Base-by-base conservation (phyloP, 352 stramenopile species). In the Phytophthora sp. region DNA sequence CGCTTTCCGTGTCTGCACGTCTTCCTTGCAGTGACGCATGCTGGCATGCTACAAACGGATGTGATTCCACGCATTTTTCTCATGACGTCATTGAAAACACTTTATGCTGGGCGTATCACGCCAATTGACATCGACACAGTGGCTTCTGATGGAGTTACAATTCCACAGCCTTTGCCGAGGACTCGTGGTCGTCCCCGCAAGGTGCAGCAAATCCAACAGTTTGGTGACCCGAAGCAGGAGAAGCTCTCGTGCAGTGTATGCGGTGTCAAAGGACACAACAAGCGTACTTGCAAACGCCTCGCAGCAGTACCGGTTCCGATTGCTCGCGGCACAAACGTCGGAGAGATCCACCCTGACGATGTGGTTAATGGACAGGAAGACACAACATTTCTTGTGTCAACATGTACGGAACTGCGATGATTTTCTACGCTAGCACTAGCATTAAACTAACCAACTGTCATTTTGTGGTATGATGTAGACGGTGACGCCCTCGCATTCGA, bases 251-350 rank as follows among this genome's bases (percentile, higher is more conserved):
- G 84, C 68, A 92, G 84, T 63, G 67, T 94, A 12, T 94, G 84
- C 44, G 82, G 84, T 38, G 72, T 94, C 28, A 91, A 92, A 69
- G 84, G 84, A 9, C 84, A 94, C 76, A 94, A 94, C 71, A 94
- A 94, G 53, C 76, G 84, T 17, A 94, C 84, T 30, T 94, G 84
- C 73, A 94, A 92, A 54, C 77, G 79, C 15, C 27, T 84, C 17
- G 37, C 27, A 20, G 34, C 5, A 28, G 43, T 54, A n/a, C 12
- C 56, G 45, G 24, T 51, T 8, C 9, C 59, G 1, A 61, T 48
- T 35, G 26, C 35, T 15, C 44, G 53, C 28, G 35, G 27, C 28
- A 13, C 50, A 12, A 51, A 13, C 50, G 52, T 13, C 24, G 32
- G 41, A 26, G 66, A 63, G 23, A 27, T 43, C n/a, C 28, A 66